A percentile compares a stretch with the other conserved stretches of the same genome.
phyloP scores from a whole-genome alignment of 2,329 filamentous ascomycete species.

The Penicillium glabrum region DNA sequence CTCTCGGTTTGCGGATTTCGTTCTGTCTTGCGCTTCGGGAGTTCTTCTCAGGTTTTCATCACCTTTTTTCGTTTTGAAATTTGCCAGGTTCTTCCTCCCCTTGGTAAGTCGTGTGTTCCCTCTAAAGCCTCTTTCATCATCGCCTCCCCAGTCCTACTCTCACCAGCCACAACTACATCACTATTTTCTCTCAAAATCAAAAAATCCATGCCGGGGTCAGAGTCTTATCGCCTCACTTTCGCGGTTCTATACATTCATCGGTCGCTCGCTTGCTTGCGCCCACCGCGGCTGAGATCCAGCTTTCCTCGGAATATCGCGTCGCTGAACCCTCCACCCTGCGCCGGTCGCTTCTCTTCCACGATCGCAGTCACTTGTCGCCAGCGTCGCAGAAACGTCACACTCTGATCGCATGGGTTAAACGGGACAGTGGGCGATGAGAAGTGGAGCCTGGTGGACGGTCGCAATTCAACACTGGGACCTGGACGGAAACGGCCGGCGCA shows the following conservation, averaged over 20 bases:
- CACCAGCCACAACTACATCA: background rate
- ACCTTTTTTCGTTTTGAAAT: conserved; percentile 16
- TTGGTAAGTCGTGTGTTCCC: conserved; percentile 19
- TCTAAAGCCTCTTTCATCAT: conserved; percentile 19
- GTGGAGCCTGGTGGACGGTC: conserved; percentile 12
- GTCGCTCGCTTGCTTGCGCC: background rate
- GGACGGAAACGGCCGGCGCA: conserved; percentile 24
- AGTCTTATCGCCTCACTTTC: background rate
- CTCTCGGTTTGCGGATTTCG: conserved; percentile 25
- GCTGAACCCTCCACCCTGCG: background rate
- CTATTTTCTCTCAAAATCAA: background rate
- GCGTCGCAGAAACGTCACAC: background rate
- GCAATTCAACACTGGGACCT: conserved; percentile 6
- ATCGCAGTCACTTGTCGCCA: background rate
- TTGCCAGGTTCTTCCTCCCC: conserved; percentile 20
- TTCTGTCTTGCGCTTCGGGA: conserved; percentile 25
- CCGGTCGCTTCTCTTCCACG: conserved; percentile 1
- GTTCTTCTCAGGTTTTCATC: conserved; percentile 24
- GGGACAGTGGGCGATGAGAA: background rate
- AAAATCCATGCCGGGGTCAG: background rate
- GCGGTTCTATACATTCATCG: background rate
- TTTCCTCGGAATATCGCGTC: background rate
- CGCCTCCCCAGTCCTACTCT: conserved; percentile 1
- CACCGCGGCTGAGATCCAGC: background rate
- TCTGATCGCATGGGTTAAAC: background rate